A percentile compares a stretch with the other conserved stretches of the same genome.
Conservation (phyloP, 257 asterid genomes). For the Capsicum pubescens region DNA sequence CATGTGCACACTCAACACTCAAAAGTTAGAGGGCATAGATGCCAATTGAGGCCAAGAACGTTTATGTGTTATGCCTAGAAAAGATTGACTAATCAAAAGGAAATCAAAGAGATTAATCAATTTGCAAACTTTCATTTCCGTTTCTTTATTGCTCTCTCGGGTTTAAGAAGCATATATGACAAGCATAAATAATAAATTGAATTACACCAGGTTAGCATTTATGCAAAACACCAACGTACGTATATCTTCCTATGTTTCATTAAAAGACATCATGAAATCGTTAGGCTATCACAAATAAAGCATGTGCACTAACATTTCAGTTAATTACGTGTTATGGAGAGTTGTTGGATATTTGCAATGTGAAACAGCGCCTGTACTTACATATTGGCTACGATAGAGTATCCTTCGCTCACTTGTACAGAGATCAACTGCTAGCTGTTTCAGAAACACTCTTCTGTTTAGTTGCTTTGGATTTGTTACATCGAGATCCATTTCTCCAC, state of each 20-base stretch:
- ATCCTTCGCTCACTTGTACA: constrained; percentile 84
- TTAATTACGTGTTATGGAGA: not conserved
- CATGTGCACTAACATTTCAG: not conserved
- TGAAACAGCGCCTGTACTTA: constrained; percentile 42
- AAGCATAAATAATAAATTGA: not conserved
- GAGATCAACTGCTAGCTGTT: constrained; percentile 90
- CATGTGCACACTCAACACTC: too few relatives aligned
- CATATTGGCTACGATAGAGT: constrained; percentile 90
- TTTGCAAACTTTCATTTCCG: not conserved
- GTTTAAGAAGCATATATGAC: not conserved
- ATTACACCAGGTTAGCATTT: not conserved
- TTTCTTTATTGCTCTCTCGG: not conserved
- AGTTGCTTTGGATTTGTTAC: constrained; percentile 87
- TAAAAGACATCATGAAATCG: not conserved
- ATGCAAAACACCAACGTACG: not conserved
- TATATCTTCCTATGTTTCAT: not conserved
- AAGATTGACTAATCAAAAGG: not conserved
- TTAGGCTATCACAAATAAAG: not conserved
- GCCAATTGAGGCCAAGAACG: too few relatives aligned
- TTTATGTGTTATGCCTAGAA: too few relatives aligned
- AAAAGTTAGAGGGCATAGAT: too few relatives aligned
- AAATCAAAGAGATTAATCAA: not conserved
- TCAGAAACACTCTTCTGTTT: constrained; percentile 81
- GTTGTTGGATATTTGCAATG: not conserved
- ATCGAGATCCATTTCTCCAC: constrained; percentile 91